phyloP scores from a whole-genome alignment of 1,139 yeast species.

The Meyerozyma sp. region DNA sequence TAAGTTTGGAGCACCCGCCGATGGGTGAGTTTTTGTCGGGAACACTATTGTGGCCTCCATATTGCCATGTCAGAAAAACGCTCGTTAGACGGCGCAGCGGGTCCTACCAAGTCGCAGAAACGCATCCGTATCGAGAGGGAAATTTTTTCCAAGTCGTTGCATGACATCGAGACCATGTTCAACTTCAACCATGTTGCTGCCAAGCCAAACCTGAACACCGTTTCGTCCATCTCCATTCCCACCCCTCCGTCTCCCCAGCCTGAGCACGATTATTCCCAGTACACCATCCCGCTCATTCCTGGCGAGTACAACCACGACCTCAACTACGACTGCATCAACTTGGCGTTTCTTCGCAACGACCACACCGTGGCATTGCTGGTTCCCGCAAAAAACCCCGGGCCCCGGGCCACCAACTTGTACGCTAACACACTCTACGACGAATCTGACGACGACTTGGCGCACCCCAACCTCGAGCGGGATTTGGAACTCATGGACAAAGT shows the following conservation, averaged over 20 bases:
- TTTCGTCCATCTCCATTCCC: neutral
- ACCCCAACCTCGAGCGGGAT: slow-evolving; percentile 15
- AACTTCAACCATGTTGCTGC: slow-evolving; percentile 6
- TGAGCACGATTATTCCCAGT: neutral
- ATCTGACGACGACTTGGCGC: slow-evolving; percentile 4
- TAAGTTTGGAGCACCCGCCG: no score
- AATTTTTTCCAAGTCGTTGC: slow-evolving; percentile 24
- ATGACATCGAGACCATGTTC: slow-evolving; percentile 25
- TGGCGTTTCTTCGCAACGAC: slow-evolving; percentile 11
- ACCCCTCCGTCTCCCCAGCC: neutral
- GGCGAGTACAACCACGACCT: slow-evolving; percentile 5
- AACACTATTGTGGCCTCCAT: neutral
- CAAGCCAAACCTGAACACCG: neutral
- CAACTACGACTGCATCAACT: slow-evolving; percentile 23
- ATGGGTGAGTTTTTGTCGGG: neutral
- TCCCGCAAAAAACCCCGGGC: neutral
- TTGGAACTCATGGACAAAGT: slow-evolving; percentile 19
- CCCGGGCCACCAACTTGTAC: slow-evolving; percentile 5
- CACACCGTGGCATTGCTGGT: neutral
- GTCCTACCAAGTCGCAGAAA: slow-evolving; percentile 15
- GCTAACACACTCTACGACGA: slow-evolving; percentile 7
- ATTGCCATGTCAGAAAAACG: neutral
- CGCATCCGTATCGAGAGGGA: slow-evolving; percentile 22
- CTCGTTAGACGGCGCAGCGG: neutral
- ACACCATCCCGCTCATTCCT: neutral